Evolutionary conservation across 1,139 yeast genomes (phyloP).

Genomic region (Kluyveromyces sp.): DNA sequence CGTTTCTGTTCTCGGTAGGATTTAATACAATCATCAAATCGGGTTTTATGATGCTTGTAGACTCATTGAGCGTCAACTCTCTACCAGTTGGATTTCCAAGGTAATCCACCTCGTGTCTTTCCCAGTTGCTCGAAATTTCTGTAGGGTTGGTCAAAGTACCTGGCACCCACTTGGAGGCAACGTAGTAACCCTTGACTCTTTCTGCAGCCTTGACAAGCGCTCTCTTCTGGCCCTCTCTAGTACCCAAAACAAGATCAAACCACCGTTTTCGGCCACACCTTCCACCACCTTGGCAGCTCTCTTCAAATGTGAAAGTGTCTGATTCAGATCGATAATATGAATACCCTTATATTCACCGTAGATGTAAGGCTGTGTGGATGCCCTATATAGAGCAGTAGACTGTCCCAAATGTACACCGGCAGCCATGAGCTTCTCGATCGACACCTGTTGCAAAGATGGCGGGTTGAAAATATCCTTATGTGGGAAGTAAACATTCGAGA

Average conservation of each 20-base stretch:
- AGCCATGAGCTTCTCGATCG: conserved; percentile 67
- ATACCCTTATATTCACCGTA: conserved; percentile 85
- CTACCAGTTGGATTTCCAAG: conserved; percentile 55
- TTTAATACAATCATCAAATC: conserved; percentile 81
- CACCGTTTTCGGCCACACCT: conserved; percentile 79
- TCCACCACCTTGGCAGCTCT: conserved; percentile 75
- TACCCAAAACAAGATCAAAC: conserved; percentile 80
- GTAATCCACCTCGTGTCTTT: conserved; percentile 60
- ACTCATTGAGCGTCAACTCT: conserved; percentile 40
- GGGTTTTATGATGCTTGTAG: conserved; percentile 56
- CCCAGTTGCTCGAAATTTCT: conserved; percentile 55
- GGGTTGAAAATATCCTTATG: conserved; percentile 60
- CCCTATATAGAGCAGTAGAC: conserved; percentile 68
- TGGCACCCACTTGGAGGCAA: conserved; percentile 85
- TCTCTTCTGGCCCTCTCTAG: conserved; percentile 68
- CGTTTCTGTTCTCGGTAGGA: conserved; percentile 80
- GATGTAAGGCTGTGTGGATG: conserved; percentile 80
- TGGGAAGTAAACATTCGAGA: conserved; percentile 60
- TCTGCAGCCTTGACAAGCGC: conserved; percentile 74
- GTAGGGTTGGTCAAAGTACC: conserved; percentile 87
- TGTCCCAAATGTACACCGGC: conserved; percentile 96
- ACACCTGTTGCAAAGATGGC: conserved; percentile 42
- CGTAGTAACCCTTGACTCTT: conserved; percentile 72
- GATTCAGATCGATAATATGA: conserved; percentile 81
- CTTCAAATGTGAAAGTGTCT: conserved; percentile 66